Evolutionary conservation across 768 basidiomycete species (phyloP), one percentile per base, ranked within the genome.

Genomic region (Pulveroboletus sp.): DNA sequence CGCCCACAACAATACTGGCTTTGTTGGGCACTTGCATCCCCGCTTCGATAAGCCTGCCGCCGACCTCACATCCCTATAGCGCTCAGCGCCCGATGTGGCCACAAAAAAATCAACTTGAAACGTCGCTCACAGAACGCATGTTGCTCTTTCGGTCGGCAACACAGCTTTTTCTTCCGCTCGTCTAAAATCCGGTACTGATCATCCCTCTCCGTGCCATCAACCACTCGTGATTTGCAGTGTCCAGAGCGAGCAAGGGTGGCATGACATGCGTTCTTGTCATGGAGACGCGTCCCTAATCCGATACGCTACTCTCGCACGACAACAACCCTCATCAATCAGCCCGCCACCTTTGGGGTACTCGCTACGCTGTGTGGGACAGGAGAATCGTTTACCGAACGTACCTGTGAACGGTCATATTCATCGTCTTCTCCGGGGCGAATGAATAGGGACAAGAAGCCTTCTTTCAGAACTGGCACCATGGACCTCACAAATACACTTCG

Each of bases 371-470:
- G 44, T 52, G 49, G 44, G 49, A 52, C 23, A n/a, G 45, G 58
- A 31, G 58, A 51, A 60, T 61, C 61, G 6, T n/a, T 44, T 36
- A n/a, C 14, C 47, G 55, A 63, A 57, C 43, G 55, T 53, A 43
- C 61, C 61, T 55, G 45, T 47, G 55, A 58, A 37, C 19, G 29
- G 37, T 45, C 40, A 46, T 54, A 54, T 44, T 43, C 17, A 12
- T 40, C 16, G 20, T 34, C 45, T 51, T 58, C 42, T 42, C 47
- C 27, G 32, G 55, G 13, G 35, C 16, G 40, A 50, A 55, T 42
- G 40, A 43, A 34, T 14, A 32, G 40, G 51, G 37, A 47, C 33
- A 45, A 41, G 35, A 52, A 53, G 46, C 21, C 21, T 12, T 12
- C 36, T 43, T 34, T 19, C 36, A 34, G 43, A 40, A 50, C 11